These are phyloP conservation scores for Cryptococcus sp. DNA, from an alignment of 1,284 basidiomycete genomes.

Conservation along the genomic window DNA sequence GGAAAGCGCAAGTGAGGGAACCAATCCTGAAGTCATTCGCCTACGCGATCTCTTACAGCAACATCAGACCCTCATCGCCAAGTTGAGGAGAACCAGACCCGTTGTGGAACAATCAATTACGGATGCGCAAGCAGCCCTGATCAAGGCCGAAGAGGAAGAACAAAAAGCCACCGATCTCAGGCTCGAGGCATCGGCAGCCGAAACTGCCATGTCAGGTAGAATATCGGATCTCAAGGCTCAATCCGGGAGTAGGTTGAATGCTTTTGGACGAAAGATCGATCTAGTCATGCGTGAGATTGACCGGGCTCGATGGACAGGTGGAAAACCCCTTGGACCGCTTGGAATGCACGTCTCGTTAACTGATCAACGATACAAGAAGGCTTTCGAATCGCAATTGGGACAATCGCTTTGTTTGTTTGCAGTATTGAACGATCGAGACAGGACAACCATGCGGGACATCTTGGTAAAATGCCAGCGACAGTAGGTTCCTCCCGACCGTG, in stretches of 20 bases:
- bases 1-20: not conserved
- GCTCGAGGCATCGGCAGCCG: not conserved
- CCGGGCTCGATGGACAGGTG: constrained; percentile 60
- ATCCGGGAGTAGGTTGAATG: constrained; percentile 55
- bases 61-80: not conserved
- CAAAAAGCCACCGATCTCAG: not conserved
- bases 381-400: constrained; percentile 66
- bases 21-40: not conserved
- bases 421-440: constrained; percentile 69
- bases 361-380: constrained; percentile 64
- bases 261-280: constrained; percentile 40
- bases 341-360: constrained; percentile 69
- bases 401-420: constrained; percentile 66
- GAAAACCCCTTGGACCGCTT: constrained; percentile 79
- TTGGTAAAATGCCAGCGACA: constrained; percentile 48
- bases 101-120: constrained; percentile 2
- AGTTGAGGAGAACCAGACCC: constrained; percentile 8
- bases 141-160: not conserved
- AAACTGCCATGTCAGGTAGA: constrained; percentile 9
- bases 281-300: constrained; percentile 57
- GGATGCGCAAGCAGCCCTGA: not conserved
- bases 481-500: constrained; percentile 15
- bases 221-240: constrained; percentile 16
- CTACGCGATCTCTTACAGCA: not conserved
- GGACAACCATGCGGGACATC: constrained; percentile 58